Evolutionary conservation across 2,329 filamentous ascomycete genomes (phyloP).

Genomic region (Alternaria novae-zelandiae): DNA sequence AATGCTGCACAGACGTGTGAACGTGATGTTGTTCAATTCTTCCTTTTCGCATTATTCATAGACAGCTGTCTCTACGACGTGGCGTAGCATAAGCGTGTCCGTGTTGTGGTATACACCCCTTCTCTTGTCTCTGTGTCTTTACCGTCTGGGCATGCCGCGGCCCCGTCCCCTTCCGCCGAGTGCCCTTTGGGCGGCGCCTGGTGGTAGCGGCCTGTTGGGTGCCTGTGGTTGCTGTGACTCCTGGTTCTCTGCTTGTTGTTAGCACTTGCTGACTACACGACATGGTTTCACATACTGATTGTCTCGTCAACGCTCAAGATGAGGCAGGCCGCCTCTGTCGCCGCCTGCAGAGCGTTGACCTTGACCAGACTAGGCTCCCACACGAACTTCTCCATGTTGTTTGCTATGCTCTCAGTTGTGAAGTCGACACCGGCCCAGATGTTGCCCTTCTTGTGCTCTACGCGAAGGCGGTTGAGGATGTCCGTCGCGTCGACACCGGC

Average conservation of each 20-base stretch:
- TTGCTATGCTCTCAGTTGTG: conserved; percentile 83
- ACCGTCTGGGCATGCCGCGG: conserved; percentile 82
- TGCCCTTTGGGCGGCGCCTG: conserved; percentile 81
- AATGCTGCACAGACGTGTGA: background rate
- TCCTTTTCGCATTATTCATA: conserved; percentile 41
- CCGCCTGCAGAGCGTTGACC: conserved; percentile 95
- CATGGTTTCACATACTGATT: conserved; percentile 68
- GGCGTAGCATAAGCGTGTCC: conserved; percentile 19
- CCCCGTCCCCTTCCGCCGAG: conserved; percentile 74
- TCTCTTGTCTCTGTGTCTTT: conserved; percentile 26
- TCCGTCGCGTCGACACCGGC: conserved; percentile 98
- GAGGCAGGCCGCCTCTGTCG: conserved; percentile 92
- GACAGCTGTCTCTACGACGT: conserved; percentile 33
- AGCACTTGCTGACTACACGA: conserved; percentile 12
- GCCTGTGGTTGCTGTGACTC: conserved; percentile 86
- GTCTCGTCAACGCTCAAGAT: conserved; percentile 98
- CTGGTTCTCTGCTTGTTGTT: conserved; percentile 71
- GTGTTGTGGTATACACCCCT: conserved; percentile 31
- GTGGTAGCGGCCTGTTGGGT: conserved; percentile 69
- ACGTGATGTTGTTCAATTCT: background rate
- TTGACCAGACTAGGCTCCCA: conserved; percentile 98
- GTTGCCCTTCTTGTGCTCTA: conserved; percentile 93
- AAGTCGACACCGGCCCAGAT: conserved; percentile 98
- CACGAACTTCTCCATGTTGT: conserved; percentile 95
- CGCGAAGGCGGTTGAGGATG: conserved; percentile 93